phyloP scores from a whole-genome alignment of 2,329 filamentous ascomycete genomes.

The Verticillium longisporum region DNA sequence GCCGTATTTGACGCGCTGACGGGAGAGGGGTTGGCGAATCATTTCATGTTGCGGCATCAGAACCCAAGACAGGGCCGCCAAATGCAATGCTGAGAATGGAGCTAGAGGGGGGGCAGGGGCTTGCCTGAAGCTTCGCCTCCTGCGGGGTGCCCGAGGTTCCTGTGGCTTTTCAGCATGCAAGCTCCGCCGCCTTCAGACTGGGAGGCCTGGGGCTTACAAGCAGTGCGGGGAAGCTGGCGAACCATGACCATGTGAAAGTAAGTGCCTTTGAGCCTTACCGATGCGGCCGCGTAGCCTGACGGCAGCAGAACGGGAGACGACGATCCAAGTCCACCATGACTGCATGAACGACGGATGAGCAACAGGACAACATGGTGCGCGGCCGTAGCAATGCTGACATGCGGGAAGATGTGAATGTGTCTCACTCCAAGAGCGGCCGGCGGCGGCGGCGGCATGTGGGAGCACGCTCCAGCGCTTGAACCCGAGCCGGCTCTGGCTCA shows the following conservation, averaged over 20 bases:
- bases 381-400: neutral
- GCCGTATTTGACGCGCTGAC: neutral
- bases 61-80: neutral
- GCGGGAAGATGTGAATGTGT: neutral
- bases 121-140: neutral
- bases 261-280: neutral
- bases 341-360: neutral
- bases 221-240: neutral
- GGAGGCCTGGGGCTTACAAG: neutral
- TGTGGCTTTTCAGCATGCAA: neutral
- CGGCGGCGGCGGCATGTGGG: neutral
- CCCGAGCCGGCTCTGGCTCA: neutral
- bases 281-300: neutral
- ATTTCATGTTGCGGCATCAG: neutral
- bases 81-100: neutral
- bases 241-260: neutral
- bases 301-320: neutral
- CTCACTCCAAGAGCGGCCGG: neutral
- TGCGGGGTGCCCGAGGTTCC: neutral
- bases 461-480: neutral
- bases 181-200: neutral
- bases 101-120: neutral
- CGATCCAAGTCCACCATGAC: neutral
- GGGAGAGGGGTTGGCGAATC: neutral
- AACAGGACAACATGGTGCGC: neutral